Percentiles rank a stretch among this genome's conserved stretches.
Evolutionary conservation across 352 stramenopile species (phyloP).

Genomic region (Lagenidium sp.): DNA sequence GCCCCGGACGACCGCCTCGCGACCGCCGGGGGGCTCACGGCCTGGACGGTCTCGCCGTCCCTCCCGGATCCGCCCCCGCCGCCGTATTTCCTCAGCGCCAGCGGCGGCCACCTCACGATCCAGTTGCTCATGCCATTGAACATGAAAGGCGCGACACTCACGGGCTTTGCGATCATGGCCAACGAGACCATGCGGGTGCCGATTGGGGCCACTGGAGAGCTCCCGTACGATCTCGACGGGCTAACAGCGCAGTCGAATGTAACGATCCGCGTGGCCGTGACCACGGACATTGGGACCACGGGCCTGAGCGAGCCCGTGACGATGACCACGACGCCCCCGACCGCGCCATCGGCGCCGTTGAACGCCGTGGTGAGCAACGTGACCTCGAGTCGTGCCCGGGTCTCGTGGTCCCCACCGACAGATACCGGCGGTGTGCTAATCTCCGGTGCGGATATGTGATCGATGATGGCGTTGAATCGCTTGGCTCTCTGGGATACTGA

Average conservation of each 20-base stretch:
- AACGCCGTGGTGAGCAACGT: constrained; percentile 19
- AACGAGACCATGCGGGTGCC: constrained; percentile 11
- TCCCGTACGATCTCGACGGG: constrained; percentile 16
- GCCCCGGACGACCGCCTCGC: constrained; percentile 4
- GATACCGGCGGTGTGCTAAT: constrained; percentile 37
- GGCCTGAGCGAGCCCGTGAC: constrained; percentile 15
- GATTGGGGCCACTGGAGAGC: constrained; percentile 13
- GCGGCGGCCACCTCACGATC: constrained; percentile 32
- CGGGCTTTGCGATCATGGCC: constrained; percentile 30
- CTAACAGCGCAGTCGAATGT: constrained; percentile 23
- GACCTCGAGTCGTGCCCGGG: constrained; percentile 21
- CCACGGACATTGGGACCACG: constrained; percentile 29
- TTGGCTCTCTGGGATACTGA: no score
- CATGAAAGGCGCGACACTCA: constrained; percentile 37
- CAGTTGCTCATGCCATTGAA: constrained; percentile 34
- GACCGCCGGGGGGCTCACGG: constrained; percentile 7
- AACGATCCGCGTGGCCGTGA: constrained; percentile 20
- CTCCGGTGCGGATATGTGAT: constrained; percentile 25
- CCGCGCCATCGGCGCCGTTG: constrained; percentile 19
- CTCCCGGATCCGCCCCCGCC: constrained; percentile 27
- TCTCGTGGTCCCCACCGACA: constrained; percentile 27
- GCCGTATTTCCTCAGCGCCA: constrained; percentile 41
- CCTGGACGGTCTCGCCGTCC: constrained; percentile 17
- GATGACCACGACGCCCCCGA: constrained; percentile 20
- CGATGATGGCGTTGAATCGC: no score